Conservation (phyloP, 202 grass and related monocot species). For the Cymbopogon flexuosus region DNA sequence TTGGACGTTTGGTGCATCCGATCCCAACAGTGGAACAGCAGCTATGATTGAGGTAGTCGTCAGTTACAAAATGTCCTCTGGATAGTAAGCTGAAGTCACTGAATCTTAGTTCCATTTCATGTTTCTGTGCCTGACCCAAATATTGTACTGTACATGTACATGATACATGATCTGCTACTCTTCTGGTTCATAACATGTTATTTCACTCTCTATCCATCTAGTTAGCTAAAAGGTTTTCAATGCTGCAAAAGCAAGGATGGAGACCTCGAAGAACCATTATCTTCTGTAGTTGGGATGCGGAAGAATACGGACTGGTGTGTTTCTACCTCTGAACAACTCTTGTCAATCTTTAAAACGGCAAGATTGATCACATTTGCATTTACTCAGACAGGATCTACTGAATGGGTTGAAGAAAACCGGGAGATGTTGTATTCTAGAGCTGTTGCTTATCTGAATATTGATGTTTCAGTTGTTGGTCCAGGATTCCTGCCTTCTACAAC, state of each 20-base stretch:
- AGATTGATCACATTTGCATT: background rate
- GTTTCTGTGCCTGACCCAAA: background rate
- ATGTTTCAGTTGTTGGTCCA: slow-evolving; percentile 47
- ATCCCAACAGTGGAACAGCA: slow-evolving; percentile 68
- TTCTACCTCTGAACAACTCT: background rate
- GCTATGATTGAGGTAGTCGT: slow-evolving; percentile 60
- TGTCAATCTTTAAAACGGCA: background rate
- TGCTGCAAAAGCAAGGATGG: slow-evolving; percentile 68
- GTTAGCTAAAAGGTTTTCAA: slow-evolving; percentile 56
- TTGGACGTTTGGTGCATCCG: slow-evolving; percentile 65
- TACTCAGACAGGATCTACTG: slow-evolving; percentile 83
- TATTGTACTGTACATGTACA: slow-evolving; percentile 1
- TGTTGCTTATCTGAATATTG: slow-evolving; percentile 82
- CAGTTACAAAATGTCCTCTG: background rate
- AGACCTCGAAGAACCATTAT: slow-evolving; percentile 60
- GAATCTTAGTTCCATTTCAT: background rate
- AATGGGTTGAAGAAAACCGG: slow-evolving; percentile 94
- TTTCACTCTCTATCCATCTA: slow-evolving; percentile 6
- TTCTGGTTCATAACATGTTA: background rate
- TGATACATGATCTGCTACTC: background rate
- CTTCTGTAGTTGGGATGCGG: slow-evolving; percentile 75
- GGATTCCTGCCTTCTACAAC: slow-evolving; percentile 54
- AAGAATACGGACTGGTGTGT: slow-evolving; percentile 70
- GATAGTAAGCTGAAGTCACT: background rate
- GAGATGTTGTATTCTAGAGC: slow-evolving; percentile 61